Conservation (phyloP, 805 yeast genomes). For the Yamadazyma paraphyllophila region DNA sequence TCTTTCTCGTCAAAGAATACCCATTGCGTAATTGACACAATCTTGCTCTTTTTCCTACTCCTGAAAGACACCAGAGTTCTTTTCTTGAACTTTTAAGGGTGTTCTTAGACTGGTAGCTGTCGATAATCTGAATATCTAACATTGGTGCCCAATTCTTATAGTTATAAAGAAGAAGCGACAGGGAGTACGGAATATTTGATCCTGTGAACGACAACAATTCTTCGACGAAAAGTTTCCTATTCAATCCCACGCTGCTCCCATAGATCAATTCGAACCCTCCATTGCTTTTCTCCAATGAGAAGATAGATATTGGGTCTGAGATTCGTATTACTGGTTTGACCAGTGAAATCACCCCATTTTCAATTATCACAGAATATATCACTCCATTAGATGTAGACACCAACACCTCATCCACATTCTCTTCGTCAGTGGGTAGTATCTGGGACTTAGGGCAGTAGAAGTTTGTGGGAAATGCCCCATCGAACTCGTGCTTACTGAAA, state of each 20-base stretch:
- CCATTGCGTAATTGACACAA: conserved; percentile 35
- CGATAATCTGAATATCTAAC: conserved; percentile 38
- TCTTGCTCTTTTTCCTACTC: conserved; percentile 32
- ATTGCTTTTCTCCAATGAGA: conserved; percentile 22
- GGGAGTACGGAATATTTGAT: conserved; percentile 18
- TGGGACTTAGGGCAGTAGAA: conserved; percentile 26
- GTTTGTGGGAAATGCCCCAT: conserved; percentile 41
- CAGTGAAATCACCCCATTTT: conserved; percentile 16
- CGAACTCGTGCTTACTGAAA: conserved; percentile 22
- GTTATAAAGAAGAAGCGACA: conserved; percentile 23
- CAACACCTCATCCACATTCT: conserved; percentile 24
- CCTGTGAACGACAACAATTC: conserved; percentile 19
- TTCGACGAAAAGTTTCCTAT: conserved; percentile 32
- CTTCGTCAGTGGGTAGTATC: conserved; percentile 13
- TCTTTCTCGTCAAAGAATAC: conserved; percentile 23
- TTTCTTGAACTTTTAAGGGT: conserved; percentile 21
- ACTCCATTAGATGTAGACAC: conserved; percentile 36
- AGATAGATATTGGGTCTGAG: conserved; percentile 34
- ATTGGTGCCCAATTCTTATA: conserved; percentile 50
- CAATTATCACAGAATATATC: conserved; percentile 28
- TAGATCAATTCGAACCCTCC: conserved; percentile 29
- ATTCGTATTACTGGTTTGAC: conserved; percentile 33
- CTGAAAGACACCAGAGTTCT: conserved; percentile 45
- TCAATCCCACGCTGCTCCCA: conserved; percentile 41
- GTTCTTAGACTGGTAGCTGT: conserved; percentile 20